A percentile compares a stretch with the other conserved stretches of the same genome.
These are phyloP conservation scores for Tetradesmus lagerheimii DNA, from an alignment of 139 green algal genomes.

Conservation along the genomic window DNA sequence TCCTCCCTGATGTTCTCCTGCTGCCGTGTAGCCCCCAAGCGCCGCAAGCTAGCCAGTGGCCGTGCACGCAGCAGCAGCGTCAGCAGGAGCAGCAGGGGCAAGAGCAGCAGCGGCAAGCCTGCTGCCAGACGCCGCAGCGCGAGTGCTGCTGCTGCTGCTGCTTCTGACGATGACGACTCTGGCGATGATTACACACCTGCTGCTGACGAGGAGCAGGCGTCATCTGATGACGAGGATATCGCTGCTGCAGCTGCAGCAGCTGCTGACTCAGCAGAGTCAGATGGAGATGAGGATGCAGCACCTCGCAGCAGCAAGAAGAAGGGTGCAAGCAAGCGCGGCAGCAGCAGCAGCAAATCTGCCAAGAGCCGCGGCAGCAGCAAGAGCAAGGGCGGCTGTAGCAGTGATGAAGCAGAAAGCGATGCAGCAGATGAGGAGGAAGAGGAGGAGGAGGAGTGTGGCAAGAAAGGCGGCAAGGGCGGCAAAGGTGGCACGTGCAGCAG, in stretches of 20 bases:
- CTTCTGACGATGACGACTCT: neutral
- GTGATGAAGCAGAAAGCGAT: neutral
- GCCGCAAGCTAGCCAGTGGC: neutral
- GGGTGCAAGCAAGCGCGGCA: neutral
- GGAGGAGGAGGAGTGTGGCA: neutral
- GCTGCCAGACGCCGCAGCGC: neutral
- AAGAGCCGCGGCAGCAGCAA: neutral
- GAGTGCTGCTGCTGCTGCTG: slow-evolving; percentile 24
- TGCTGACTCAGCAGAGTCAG: neutral
- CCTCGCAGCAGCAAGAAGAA: neutral
- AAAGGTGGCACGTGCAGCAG: neutral
- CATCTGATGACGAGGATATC: neutral
- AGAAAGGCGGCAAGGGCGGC: slow-evolving; percentile 42
- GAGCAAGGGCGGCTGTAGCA: neutral
- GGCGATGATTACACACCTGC: slow-evolving; percentile 33
- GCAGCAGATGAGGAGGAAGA: slow-evolving; percentile 35
- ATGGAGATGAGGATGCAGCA: slow-evolving; percentile 15
- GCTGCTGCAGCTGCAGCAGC: neutral
- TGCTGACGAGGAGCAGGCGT: neutral
- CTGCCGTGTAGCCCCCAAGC: slow-evolving; percentile 17
- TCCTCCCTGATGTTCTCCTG: neutral
- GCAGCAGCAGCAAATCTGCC: neutral
- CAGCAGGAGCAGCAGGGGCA: slow-evolving; percentile 4
- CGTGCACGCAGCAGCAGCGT: slow-evolving; percentile 11
- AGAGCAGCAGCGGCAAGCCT: slow-evolving; percentile 12